Evolutionary conservation across 2,329 filamentous ascomycete species (phyloP).

Genomic region (Apiospora koreana): DNA sequence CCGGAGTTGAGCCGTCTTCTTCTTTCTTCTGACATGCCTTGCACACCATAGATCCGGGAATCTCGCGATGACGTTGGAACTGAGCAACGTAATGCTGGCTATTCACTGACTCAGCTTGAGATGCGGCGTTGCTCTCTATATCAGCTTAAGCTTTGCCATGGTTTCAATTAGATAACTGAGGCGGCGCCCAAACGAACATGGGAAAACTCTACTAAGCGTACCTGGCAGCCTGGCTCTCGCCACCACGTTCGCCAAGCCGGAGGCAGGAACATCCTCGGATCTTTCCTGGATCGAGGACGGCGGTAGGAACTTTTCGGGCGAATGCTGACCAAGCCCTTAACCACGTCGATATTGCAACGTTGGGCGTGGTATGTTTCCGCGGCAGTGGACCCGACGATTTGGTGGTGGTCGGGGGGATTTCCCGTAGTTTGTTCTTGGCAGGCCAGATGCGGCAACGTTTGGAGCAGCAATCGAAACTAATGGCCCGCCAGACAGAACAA

Average conservation of each 20-base stretch:
- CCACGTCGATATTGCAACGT: background rate
- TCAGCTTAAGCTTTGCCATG: background rate
- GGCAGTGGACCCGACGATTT: background rate
- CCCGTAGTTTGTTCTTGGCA: background rate
- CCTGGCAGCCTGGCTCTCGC: background rate
- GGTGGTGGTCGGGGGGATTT: background rate
- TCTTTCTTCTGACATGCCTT: too few species aligned
- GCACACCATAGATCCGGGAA: too few species aligned
- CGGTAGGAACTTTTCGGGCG: background rate
- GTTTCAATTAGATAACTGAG: background rate
- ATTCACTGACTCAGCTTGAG: background rate
- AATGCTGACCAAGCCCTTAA: background rate
- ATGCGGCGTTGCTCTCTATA: background rate
- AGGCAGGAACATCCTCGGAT: background rate
- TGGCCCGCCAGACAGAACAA: background rate
- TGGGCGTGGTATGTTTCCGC: background rate
- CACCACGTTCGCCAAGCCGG: background rate
- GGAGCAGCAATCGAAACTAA: background rate
- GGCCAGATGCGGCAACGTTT: background rate
- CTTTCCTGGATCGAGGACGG: background rate
- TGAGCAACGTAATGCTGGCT: background rate
- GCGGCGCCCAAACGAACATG: background rate
- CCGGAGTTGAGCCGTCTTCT: too few species aligned
- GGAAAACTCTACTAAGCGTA: background rate
- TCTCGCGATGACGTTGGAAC: too few species aligned